Evolutionary conservation across 352 stramenopile genomes (phyloP).

Genomic region (Pythium scleroteichum): DNA sequence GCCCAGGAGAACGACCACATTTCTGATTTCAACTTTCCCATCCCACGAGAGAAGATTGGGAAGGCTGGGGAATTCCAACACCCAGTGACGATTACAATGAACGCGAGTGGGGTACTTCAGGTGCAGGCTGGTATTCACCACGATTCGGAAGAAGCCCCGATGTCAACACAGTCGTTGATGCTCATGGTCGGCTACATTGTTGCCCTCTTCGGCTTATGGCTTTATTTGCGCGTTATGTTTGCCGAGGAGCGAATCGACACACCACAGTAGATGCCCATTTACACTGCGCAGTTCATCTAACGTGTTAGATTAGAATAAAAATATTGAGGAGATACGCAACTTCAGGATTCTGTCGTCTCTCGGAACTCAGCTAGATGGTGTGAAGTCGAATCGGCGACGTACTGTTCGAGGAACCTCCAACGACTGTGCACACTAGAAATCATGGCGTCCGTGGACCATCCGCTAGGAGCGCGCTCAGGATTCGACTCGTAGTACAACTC

Average conservation of each 20-base stretch:
- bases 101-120: conserved; percentile 81
- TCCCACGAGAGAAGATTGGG: conserved; percentile 70
- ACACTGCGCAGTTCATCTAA: background rate
- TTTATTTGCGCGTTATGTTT: conserved; percentile 75
- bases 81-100: conserved; percentile 88
- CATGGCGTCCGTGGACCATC: conserved; percentile 6
- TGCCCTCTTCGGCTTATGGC: conserved; percentile 53
- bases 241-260: conserved; percentile 52
- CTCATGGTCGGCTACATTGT: conserved; percentile 52
- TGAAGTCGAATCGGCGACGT: conserved; percentile 27
- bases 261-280: conserved; percentile 21
- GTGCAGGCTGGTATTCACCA: conserved; percentile 81
- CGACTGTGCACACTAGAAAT: background rate
- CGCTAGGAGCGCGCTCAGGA: conserved; percentile 18
- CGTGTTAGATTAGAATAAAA: background rate
- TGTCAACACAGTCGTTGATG: conserved; percentile 64
- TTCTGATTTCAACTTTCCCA: conserved; percentile 83
- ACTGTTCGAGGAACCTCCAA: conserved; percentile 25
- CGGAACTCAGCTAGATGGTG: conserved; percentile 21
- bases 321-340: background rate
- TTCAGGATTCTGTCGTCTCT: conserved; percentile 5
- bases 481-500: conserved; percentile 32
- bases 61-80: conserved; percentile 73
- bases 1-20: conserved; percentile 88
- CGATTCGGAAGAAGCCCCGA: conserved; percentile 71